Evolutionary conservation across 164 flowering plant species (phyloP).

Genomic region (Tetrastigma voinierianum): DNA sequence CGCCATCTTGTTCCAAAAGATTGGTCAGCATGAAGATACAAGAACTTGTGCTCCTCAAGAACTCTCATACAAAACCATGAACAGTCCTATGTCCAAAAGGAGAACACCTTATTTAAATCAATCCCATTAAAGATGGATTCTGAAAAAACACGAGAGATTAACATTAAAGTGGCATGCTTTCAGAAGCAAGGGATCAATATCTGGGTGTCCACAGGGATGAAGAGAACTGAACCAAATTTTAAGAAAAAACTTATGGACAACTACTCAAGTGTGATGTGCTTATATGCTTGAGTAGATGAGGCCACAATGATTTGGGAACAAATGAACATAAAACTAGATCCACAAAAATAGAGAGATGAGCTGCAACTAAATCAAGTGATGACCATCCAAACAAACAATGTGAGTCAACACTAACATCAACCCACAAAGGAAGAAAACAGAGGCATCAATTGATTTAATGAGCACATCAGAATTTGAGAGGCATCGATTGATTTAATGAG

Average conservation of each 20-base stretch:
- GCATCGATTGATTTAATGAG: constrained; percentile 11
- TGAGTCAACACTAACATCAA: constrained; percentile 11
- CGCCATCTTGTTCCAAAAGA: constrained; percentile 5
- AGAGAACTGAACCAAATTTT: neutral
- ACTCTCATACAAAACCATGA: constrained; percentile 13
- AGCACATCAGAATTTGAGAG: neutral
- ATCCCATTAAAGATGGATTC: constrained; percentile 3
- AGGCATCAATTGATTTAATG: constrained; percentile 12
- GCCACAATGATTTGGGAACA: constrained; percentile 4
- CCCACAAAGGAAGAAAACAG: neutral
- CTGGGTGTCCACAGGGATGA: neutral
- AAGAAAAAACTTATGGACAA: neutral
- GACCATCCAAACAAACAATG: constrained; percentile 4
- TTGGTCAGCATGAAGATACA: constrained; percentile 11
- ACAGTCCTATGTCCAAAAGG: constrained; percentile 21
- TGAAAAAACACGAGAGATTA: neutral
- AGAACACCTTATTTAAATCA: constrained; percentile 11
- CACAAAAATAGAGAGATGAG: neutral
- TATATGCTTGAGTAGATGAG: neutral
- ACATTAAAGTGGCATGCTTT: constrained; percentile 3
- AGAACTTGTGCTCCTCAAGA: constrained; percentile 13
- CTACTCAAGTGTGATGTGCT: constrained; percentile 3
- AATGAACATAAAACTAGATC: constrained; percentile 4
- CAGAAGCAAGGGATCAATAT: neutral
- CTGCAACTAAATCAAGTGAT: constrained; percentile 10